Evolutionary conservation across 2,329 filamentous ascomycete species (phyloP), one percentile per base, ranked within the genome.

Genomic region (Acarospora socialis): DNA sequence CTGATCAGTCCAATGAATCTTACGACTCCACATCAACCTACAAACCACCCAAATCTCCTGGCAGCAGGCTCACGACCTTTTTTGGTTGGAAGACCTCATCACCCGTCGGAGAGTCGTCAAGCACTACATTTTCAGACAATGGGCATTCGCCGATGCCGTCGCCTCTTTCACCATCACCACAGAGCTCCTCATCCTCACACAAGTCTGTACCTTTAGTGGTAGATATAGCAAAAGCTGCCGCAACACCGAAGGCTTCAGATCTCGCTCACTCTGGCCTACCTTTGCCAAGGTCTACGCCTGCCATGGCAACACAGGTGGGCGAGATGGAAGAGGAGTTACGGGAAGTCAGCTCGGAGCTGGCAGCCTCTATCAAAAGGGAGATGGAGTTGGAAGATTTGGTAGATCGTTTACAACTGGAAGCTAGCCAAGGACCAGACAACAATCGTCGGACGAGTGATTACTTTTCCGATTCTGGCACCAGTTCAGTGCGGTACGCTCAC

Each of bases 381-480:
- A 87, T 98, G 71, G 90, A 98, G 46, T 59, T 98, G 19, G 90
- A 98, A 55, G 90, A 98, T 54, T 66, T 95, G 28, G 77, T 95
- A 1, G 90, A 98, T 43, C 69, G 80, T 36, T 61, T 92, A 45
- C 86, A 94, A 52, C 62, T 73, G n/a, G 84, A 94, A 48, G 66
- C 67, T 41, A 73, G 55, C 49, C 66, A 48, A 57, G 65, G 54
- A 50, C 62, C 44, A 46, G 55, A 63, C n/a, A 50, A 67, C 17
- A 75, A 70, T 41, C 78, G 80, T 52, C 72, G 87, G 38, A 92
- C 82, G 7, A 95, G 90, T 57, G 90, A 98, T 57, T 95, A 98
- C 59, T 98, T 90, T 53, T 98, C 90, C 2, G 90, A 98, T 54
- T 93, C 86, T 4, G 90, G 90, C 19, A 78, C 82, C 36, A 87